Percentiles rank a stretch among this genome's conserved stretches.
These are phyloP conservation scores for Aquilaria yunnanensis DNA, from an alignment of 345 rosid species.

Conservation along the genomic window DNA sequence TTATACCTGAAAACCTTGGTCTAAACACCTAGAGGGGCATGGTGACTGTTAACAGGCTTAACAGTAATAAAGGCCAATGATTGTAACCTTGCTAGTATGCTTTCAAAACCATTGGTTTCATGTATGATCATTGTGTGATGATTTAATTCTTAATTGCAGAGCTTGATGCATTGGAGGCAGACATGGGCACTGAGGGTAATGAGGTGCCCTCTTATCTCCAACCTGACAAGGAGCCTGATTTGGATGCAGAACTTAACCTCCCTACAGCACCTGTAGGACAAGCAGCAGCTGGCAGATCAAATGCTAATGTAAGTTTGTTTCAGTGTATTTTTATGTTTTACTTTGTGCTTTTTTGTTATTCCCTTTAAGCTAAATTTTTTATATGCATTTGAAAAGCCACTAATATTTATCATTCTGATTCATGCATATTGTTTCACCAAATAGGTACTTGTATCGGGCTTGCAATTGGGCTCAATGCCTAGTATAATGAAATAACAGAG, in stretches of 20 bases:
- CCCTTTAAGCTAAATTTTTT: too few species aligned
- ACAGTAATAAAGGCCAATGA: too few species aligned
- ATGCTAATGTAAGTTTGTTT: conserved; percentile 49
- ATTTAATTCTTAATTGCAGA: conserved; percentile 37
- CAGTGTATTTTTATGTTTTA: background rate
- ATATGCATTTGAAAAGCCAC: background rate
- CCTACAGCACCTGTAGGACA: conserved; percentile 80
- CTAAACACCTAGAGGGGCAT: too few species aligned
- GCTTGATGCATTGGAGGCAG: conserved; percentile 95
- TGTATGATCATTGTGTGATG: background rate
- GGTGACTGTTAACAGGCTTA: too few species aligned
- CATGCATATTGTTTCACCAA: background rate
- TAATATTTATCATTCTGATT: background rate
- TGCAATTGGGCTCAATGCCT: background rate
- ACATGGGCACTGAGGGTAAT: conserved; percentile 87
- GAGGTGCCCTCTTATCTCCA: conserved; percentile 96
- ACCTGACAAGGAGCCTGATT: conserved; percentile 74
- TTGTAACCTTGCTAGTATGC: background rate
- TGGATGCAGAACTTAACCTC: conserved; percentile 65
- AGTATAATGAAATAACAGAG: too few species aligned
- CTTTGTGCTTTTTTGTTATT: background rate
- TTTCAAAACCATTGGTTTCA: background rate
- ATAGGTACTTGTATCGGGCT: background rate
- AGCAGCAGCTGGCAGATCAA: conserved; percentile 50
- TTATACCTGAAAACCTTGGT: background rate